Percentiles rank a stretch among this genome's conserved stretches.
Evolutionary conservation across 2,329 filamentous ascomycete genomes (phyloP).

Genomic region (Fusarium camptoceras): DNA sequence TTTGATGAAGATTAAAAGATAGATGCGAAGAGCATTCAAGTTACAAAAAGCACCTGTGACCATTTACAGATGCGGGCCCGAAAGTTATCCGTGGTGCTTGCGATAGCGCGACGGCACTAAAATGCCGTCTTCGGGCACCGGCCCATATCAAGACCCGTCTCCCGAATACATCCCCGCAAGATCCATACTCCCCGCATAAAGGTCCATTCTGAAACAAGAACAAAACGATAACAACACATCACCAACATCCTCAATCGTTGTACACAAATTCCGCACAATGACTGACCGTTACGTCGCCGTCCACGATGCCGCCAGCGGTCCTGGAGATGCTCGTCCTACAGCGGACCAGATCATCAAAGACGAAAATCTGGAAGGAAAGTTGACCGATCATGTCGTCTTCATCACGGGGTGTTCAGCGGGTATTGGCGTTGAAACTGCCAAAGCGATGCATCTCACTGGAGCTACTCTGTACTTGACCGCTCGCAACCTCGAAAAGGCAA

Average conservation of each 20-base stretch:
- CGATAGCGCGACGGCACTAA: neutral
- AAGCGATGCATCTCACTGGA: neutral
- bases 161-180: neutral
- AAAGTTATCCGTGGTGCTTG: neutral
- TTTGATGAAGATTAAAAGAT: rapidly evolving
- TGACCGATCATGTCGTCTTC: rapidly evolving
- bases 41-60: rapidly evolving
- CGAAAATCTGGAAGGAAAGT: neutral
- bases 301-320: neutral
- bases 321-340: constrained; percentile 2
- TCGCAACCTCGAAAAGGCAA: constrained; percentile 1
- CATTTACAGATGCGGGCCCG: rapidly evolving
- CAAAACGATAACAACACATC: too few relatives aligned
- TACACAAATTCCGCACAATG: neutral
- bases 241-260: too few relatives aligned
- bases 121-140: neutral
- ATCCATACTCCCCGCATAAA: neutral
- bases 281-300: constrained; percentile 12
- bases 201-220: too few relatives aligned
- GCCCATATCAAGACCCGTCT: neutral
- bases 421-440: neutral
- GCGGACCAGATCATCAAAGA: constrained; percentile 8
- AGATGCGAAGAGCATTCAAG: too few relatives aligned
- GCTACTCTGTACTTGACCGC: constrained; percentile 8
- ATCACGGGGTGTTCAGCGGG: neutral